A percentile compares a stretch with the other conserved stretches of the same genome.
phyloP scores from a whole-genome alignment of 2,329 filamentous ascomycete species.

The Fusarium sp. region DNA sequence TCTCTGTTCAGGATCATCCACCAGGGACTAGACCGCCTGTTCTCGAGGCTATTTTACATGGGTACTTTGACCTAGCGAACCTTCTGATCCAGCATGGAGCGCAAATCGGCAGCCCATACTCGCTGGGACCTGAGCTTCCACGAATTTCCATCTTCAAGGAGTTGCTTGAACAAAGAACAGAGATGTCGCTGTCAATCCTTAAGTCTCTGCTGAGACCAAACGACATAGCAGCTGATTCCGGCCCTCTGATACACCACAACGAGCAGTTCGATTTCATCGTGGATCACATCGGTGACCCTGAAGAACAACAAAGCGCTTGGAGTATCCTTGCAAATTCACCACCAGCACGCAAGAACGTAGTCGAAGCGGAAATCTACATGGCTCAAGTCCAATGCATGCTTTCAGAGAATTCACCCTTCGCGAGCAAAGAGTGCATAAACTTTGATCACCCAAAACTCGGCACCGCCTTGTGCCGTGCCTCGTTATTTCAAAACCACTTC shows the following conservation, averaged over 20 bases:
- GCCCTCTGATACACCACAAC: neutral
- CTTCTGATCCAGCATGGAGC: neutral
- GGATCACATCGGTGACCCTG: neutral
- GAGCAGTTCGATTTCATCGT: neutral
- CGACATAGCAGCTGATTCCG: fast-evolving
- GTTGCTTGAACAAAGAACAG: neutral
- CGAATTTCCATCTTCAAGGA: neutral
- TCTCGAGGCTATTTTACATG: neutral
- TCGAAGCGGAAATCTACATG: neutral
- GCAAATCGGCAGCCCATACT: neutral
- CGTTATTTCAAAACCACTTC: neutral
- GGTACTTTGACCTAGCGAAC: neutral
- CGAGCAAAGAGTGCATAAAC: neutral
- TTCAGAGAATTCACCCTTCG: neutral
- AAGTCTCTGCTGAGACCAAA: neutral
- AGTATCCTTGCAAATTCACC: neutral
- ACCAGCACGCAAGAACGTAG: neutral
- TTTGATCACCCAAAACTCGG: neutral
- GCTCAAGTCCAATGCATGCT: neutral
- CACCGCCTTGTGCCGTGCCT: neutral
- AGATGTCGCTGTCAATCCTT: neutral
- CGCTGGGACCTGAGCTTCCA: fast-evolving
- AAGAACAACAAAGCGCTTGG: neutral
- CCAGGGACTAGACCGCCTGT: neutral
- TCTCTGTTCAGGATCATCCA: neutral